Conservation (phyloP, 352 stramenopile genomes). For the Phytophthora constricta region DNA sequence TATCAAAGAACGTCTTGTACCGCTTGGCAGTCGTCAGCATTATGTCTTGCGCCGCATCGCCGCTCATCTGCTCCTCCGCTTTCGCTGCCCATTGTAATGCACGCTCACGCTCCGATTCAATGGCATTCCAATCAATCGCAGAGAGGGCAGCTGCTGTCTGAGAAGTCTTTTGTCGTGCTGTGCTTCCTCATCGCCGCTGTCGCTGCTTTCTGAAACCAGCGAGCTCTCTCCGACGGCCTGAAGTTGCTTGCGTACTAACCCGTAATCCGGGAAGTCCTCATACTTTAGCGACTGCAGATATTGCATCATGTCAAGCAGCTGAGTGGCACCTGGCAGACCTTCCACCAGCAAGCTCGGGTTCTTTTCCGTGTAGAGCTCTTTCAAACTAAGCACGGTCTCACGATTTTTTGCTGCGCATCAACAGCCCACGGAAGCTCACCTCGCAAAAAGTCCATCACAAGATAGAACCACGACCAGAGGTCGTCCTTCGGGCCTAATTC, state of each 20-base stretch:
- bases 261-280: conserved; percentile 77
- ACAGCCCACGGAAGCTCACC: conserved; percentile 84
- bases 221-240: conserved; percentile 35
- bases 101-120: conserved; percentile 53
- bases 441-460: conserved; percentile 89
- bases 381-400: conserved; percentile 77
- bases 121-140: conserved; percentile 34
- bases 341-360: conserved; percentile 74
- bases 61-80: conserved; percentile 53
- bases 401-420: conserved; percentile 89
- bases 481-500: conserved; percentile 88
- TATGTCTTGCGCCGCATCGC: conserved; percentile 53
- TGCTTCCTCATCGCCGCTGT: conserved; percentile 39
- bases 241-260: conserved; percentile 39
- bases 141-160: conserved; percentile 22
- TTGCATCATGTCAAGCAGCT: conserved; percentile 81
- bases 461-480: conserved; percentile 91
- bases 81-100: conserved; percentile 63
- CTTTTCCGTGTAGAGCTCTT: conserved; percentile 86
- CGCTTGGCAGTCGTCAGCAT: conserved; percentile 74
- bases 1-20: conserved; percentile 82
- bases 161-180: conserved; percentile 29
- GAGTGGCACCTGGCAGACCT: conserved; percentile 64
- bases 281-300: conserved; percentile 81
- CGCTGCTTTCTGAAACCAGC: conserved; percentile 33